Conservation (phyloP, 192 early-diverging fungal species). For the Coemansia sp. region DNA sequence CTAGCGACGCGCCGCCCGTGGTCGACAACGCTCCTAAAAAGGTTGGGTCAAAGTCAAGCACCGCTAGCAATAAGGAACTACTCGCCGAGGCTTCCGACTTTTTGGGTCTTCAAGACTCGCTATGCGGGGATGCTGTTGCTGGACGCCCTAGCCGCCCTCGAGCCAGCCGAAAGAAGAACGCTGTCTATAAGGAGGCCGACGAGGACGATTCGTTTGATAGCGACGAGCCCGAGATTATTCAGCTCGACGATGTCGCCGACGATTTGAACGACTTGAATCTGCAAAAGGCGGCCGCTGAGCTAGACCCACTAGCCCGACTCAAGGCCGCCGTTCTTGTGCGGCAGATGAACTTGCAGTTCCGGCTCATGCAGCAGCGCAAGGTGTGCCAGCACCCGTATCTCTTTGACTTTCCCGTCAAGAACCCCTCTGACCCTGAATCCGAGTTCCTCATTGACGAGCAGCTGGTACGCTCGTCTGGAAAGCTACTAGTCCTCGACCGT, state of each 20-base stretch:
- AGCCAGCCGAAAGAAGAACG: slow-evolving; percentile 43
- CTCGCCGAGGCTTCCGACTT: slow-evolving; percentile 20
- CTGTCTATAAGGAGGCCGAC: slow-evolving; percentile 13
- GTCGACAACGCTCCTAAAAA: neutral
- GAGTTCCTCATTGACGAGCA: slow-evolving; percentile 61
- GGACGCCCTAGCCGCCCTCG: neutral
- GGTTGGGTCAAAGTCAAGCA: neutral
- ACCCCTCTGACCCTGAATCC: slow-evolving; percentile 59
- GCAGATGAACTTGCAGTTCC: slow-evolving; percentile 75
- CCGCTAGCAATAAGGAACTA: neutral
- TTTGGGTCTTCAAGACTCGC: slow-evolving; percentile 9
- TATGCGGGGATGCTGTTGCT: neutral
- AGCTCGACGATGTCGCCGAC: slow-evolving; percentile 36
- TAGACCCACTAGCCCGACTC: slow-evolving; percentile 13
- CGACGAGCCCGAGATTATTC: slow-evolving; percentile 5
- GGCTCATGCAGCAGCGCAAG: slow-evolving; percentile 91
- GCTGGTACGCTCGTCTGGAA: slow-evolving; percentile 77
- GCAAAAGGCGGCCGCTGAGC: neutral
- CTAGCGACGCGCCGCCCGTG: slow-evolving; percentile 9
- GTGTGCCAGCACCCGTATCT: slow-evolving; percentile 96
- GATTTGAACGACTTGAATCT: slow-evolving; percentile 62
- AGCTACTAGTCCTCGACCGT: slow-evolving; percentile 82
- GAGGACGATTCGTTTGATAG: slow-evolving; percentile 23
- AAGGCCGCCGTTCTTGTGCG: slow-evolving; percentile 53
- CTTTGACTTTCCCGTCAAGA: slow-evolving; percentile 73